phyloP scores from a whole-genome alignment of 169 alveolate genomes.

The Eimeria falciformis region DNA sequence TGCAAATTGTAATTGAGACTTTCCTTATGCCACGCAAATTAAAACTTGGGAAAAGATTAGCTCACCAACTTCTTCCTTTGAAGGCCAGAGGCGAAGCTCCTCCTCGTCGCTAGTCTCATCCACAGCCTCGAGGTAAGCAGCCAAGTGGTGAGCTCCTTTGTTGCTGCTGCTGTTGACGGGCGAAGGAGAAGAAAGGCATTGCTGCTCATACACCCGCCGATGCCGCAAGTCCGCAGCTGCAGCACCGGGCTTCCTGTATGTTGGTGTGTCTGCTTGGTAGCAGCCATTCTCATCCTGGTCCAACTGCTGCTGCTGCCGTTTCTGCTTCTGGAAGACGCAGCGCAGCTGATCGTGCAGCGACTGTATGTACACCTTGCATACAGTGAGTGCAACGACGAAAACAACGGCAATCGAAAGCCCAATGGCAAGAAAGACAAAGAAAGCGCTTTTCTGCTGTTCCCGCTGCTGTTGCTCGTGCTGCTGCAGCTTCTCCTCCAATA shows the following conservation, averaged over 20 bases:
- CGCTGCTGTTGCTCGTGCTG: slow-evolving; percentile 53
- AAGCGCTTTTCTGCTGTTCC: neutral
- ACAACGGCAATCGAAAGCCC: slow-evolving; percentile 39
- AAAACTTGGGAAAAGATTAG: no score
- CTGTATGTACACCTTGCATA: slow-evolving; percentile 52
- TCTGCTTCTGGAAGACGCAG: neutral
- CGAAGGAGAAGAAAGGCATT: neutral
- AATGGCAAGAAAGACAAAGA: slow-evolving; percentile 49
- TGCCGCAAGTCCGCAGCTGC: neutral
- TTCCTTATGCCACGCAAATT: no score
- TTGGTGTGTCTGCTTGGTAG: neutral
- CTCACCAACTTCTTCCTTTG: slow-evolving; percentile 58
- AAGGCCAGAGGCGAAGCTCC: slow-evolving; percentile 6
- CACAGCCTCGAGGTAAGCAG: neutral
- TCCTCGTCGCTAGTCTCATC: slow-evolving; percentile 42
- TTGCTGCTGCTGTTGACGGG: slow-evolving; percentile 27
- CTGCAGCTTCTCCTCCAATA: slow-evolving; percentile 55
- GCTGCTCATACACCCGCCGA: neutral
- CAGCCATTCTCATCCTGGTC: neutral
- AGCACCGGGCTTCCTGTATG: neutral
- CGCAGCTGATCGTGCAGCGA: slow-evolving; percentile 11
- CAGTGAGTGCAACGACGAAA: slow-evolving; percentile 37
- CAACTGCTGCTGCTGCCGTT: neutral
- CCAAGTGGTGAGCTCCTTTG: neutral
- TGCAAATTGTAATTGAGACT: no score